Base-by-base conservation (phyloP, 352 stramenopile genomes). In the Pythium rhizo-oryzae region DNA sequence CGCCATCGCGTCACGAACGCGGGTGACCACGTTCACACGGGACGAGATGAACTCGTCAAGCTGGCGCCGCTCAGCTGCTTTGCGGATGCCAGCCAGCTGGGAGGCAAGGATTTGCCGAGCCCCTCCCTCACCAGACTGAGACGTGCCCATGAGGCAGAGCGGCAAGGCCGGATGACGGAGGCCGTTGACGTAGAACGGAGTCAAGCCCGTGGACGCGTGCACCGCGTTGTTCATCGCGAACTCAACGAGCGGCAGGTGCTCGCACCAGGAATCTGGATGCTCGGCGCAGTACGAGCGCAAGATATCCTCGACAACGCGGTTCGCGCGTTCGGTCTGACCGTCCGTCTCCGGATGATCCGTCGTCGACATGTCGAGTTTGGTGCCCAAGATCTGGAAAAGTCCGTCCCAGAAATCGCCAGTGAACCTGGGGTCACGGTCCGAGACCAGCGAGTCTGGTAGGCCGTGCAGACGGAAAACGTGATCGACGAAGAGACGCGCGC, bases 171-270 rank as follows among this genome's bases (percentile, higher is more conserved):
- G 60, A 24, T 69, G 67, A 13, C 60, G 55, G 1, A 70, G 16
- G 8, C 46, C 46, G 35, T 74, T 65, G 35, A 66, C 46, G 46
- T 59, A 74, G 53, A 74, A 69, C 21, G 67, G 60, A 18, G 66
- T 57, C 8, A 61, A n/a, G 6, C 59, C 59, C 7, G 59, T 63
- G 8, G 56, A 66, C n/a, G 56, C 23, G 33, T 60, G 65, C 4
- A 71, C 51, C 1, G 35, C 2, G 28, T 72, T 72, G 50, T 62
- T 72, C 23, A 73, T 15, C 0, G 52, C 43, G 53, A 69, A 69
- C 39, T 73, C 67, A 11, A 59, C 54, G 39, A 73, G 37, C 1
- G 60, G 12, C 15, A 73, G 47, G 3, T 28, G 52, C 1, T 44
- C 39, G 25, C 24, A 21, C 57, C 59, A 73, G 1, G 46, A 49